phyloP scores from a whole-genome alignment of 257 asterid genomes.

The Nicotiana otophora region DNA sequence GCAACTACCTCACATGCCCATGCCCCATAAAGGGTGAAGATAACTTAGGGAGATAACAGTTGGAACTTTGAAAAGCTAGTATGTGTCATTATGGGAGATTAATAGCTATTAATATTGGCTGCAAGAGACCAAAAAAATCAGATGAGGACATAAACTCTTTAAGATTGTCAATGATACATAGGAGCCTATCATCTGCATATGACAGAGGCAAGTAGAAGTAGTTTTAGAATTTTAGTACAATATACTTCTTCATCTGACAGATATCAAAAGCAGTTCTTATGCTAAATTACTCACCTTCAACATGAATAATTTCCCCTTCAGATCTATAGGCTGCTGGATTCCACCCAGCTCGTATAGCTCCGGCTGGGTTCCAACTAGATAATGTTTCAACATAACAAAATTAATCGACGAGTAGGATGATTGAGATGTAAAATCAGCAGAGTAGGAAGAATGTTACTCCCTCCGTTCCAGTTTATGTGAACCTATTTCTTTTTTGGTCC shows the following conservation, averaged over 20 bases:
- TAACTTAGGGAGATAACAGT: background rate
- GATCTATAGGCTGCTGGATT: slow-evolving; percentile 73
- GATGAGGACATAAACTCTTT: background rate
- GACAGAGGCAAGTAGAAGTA: background rate
- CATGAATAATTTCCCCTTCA: slow-evolving; percentile 59
- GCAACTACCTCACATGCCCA: background rate
- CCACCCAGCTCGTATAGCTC: slow-evolving; percentile 82
- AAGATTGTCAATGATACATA: background rate
- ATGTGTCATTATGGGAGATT: background rate
- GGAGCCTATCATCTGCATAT: background rate
- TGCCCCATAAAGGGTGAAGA: background rate
- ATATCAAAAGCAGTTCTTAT: background rate
- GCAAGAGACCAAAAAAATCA: background rate
- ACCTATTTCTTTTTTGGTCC: too few species aligned
- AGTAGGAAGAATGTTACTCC: background rate
- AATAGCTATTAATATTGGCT: background rate
- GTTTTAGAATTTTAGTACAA: background rate
- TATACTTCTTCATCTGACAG: background rate
- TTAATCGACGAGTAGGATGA: background rate
- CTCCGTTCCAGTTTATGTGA: too few species aligned
- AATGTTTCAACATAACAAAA: background rate
- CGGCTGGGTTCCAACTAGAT: slow-evolving; percentile 94
- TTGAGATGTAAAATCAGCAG: background rate
- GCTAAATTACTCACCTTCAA: slow-evolving; percentile 59
- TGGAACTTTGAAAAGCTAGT: background rate